A percentile compares a stretch with the other conserved stretches of the same genome.
phyloP scores from a whole-genome alignment of 2,329 filamentous ascomycete genomes.

The Apiospora marii region DNA sequence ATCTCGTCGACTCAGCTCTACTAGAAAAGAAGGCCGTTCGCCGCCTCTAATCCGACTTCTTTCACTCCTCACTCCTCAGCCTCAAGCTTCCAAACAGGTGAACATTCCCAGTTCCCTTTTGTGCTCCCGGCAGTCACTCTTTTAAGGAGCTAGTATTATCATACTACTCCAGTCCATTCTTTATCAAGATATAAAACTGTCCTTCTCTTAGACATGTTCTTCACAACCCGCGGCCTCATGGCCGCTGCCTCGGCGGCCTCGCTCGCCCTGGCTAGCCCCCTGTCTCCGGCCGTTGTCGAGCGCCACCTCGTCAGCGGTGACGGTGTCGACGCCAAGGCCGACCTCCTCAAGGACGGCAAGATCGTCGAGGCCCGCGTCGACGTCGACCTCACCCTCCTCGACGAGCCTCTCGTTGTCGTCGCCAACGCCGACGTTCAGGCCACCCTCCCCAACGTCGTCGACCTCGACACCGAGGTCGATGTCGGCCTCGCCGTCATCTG shows the following conservation, averaged over 20 bases:
- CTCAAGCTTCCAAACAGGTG: constrained; percentile 21
- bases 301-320: neutral
- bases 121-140: constrained; percentile 38
- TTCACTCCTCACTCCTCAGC: constrained; percentile 13
- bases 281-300: constrained; percentile 16
- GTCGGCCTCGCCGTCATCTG: constrained; percentile 49
- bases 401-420: constrained; percentile 46
- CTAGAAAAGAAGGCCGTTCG: constrained; percentile 10
- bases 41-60: constrained; percentile 12
- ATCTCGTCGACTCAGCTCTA: neutral
- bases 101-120: constrained; percentile 24
- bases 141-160: constrained; percentile 34
- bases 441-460: neutral
- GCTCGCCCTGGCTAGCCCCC: constrained; percentile 37
- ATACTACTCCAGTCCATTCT: constrained; percentile 43
- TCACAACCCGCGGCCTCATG: constrained; percentile 40
- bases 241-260: constrained; percentile 42
- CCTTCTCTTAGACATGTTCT: constrained; percentile 38
- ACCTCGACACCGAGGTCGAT: neutral
- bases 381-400: constrained; percentile 34
- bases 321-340: neutral
- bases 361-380: constrained; percentile 36
- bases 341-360: constrained; percentile 23
- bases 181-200: constrained; percentile 35
- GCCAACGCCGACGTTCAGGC: constrained; percentile 31